Evolutionary conservation across 2,329 filamentous ascomycete species (phyloP).

Genomic region (Fusarium sp.): DNA sequence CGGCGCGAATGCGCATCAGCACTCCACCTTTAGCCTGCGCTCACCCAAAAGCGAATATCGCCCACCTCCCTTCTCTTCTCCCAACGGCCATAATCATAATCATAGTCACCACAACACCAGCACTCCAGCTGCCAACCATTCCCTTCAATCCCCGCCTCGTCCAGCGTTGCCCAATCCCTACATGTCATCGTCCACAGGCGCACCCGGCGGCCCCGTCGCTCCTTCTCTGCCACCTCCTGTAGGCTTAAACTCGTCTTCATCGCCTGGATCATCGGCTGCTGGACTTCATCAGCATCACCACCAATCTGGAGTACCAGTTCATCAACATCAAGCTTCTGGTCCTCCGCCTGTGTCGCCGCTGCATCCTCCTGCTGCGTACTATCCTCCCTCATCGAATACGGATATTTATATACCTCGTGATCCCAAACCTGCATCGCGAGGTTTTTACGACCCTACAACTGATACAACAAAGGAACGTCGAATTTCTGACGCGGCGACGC

Average conservation of each 20-base stretch:
- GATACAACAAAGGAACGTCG: constrained; percentile 61
- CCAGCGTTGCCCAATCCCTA: constrained; percentile 50
- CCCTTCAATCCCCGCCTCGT: constrained; percentile 49
- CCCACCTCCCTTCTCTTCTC: constrained; percentile 48
- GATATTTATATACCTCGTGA: constrained; percentile 52
- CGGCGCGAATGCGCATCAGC: constrained; percentile 52
- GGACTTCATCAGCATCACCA: constrained; percentile 46
- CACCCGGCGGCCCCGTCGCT: constrained; percentile 47
- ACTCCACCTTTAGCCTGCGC: constrained; percentile 61
- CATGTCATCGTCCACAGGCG: constrained; percentile 50
- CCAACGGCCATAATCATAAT: constrained; percentile 44
- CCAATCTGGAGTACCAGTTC: constrained; percentile 38
- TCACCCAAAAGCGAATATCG: constrained; percentile 60
- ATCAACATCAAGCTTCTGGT: constrained; percentile 41
- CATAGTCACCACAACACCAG: constrained; percentile 46
- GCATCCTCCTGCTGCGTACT: constrained; percentile 58
- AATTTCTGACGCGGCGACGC: constrained; percentile 53
- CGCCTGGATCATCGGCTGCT: constrained; percentile 26
- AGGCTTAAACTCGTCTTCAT: constrained; percentile 41
- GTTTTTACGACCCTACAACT: constrained; percentile 66
- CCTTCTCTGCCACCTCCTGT: constrained; percentile 48
- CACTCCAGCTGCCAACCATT: constrained; percentile 43
- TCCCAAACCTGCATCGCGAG: constrained; percentile 53
- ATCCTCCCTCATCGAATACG: constrained; percentile 46
- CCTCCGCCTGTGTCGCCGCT: constrained; percentile 55